Evolutionary conservation across 257 asterid genomes (phyloP).

Genomic region (Scutellaria baicalensis): DNA sequence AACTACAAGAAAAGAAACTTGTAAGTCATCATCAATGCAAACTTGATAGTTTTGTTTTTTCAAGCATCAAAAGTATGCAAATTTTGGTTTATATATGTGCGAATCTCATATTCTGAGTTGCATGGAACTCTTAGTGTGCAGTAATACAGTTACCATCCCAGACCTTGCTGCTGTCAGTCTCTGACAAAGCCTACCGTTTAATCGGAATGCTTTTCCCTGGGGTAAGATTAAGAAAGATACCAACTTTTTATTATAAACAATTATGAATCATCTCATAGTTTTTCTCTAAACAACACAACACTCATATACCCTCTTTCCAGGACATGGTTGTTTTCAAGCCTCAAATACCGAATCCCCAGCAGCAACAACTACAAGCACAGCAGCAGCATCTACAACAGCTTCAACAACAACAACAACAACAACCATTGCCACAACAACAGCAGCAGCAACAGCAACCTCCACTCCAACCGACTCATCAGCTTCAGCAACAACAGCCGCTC

Average conservation of each 20-base stretch:
- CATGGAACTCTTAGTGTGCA: slow-evolving; percentile 55
- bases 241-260: not conserved
- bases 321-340: slow-evolving; percentile 90
- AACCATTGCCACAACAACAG: slow-evolving; percentile 2
- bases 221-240: slow-evolving; percentile 28
- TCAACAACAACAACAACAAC: slow-evolving; percentile 14
- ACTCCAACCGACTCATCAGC: slow-evolving; percentile 25
- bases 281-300: not conserved
- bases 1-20: slow-evolving; percentile 86
- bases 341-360: slow-evolving; percentile 53
- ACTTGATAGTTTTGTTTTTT: not conserved
- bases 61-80: not conserved
- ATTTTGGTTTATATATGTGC: not conserved
- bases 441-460: slow-evolving; percentile 26
- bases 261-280: not conserved
- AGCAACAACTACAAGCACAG: slow-evolving; percentile 32
- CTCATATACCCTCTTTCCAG: slow-evolving; percentile 20
- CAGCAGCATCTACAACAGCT: slow-evolving; percentile 14
- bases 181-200: slow-evolving; percentile 73
- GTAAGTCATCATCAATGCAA: slow-evolving; percentile 41
- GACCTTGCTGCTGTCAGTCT: slow-evolving; percentile 71
- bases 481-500: slow-evolving; percentile 27
- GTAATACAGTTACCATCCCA: slow-evolving; percentile 91
- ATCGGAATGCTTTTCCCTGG: slow-evolving; percentile 95
- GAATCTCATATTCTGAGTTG: slow-evolving; percentile 12